phyloP scores from a whole-genome alignment of 768 basidiomycete species.

The Suillus placidus region DNA sequence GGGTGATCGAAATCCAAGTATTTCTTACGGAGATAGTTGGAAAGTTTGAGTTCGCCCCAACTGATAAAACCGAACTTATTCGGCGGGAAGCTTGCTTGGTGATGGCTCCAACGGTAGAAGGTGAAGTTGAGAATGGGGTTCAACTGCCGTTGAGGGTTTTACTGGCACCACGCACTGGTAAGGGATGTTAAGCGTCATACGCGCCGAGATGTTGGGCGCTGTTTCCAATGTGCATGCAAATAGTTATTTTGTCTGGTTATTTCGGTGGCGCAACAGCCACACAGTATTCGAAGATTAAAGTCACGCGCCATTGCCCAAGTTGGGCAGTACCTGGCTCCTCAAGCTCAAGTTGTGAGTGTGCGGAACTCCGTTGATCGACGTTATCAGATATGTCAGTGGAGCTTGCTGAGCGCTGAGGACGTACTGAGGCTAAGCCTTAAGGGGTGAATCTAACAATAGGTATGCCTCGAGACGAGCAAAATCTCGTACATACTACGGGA shows the following conservation, averaged over 20 bases:
- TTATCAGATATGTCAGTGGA: background rate
- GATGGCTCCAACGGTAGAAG: slow-evolving; percentile 40
- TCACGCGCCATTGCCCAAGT: background rate
- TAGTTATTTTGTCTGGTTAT: background rate
- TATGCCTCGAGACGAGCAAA: background rate
- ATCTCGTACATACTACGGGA: background rate
- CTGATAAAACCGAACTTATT: slow-evolving; percentile 31
- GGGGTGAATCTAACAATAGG: background rate
- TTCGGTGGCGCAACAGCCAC: background rate
- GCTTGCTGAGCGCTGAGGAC: background rate
- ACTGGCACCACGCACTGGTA: slow-evolving; percentile 15
- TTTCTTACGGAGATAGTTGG: slow-evolving; percentile 59
- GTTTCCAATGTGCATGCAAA: background rate
- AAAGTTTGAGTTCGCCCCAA: slow-evolving; percentile 52
- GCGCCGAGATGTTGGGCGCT: background rate
- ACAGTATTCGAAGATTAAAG: background rate
- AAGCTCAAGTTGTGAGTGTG: background rate
- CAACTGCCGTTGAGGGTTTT: slow-evolving; percentile 38
- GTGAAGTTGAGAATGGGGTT: slow-evolving; percentile 32
- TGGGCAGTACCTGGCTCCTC: background rate
- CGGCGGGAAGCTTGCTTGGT: slow-evolving; percentile 31
- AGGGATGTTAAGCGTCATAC: background rate
- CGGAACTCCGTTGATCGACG: background rate
- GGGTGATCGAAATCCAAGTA: slow-evolving; percentile 55
- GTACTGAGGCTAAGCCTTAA: no score